These are phyloP conservation scores for Phytopythium boreale DNA, from an alignment of 352 stramenopile genomes.

Conservation along the genomic window DNA sequence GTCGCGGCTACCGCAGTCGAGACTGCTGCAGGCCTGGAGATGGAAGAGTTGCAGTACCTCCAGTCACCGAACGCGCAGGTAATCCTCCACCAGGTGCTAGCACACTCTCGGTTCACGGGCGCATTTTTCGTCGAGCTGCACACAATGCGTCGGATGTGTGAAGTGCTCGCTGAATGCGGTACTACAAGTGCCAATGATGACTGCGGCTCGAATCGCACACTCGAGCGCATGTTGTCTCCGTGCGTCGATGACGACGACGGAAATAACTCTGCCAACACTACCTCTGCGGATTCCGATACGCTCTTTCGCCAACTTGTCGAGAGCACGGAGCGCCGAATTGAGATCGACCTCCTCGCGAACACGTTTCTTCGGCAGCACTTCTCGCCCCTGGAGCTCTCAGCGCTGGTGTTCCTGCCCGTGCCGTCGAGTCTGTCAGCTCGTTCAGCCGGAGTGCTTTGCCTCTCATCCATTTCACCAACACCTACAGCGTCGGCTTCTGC, in stretches of 20 bases:
- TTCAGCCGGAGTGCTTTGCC: constrained; percentile 41
- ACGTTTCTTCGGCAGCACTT: constrained; percentile 13
- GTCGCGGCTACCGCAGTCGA: neutral
- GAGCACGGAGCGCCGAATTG: constrained; percentile 27
- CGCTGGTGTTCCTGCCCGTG: constrained; percentile 48
- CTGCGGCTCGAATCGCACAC: neutral
- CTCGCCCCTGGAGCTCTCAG: constrained; percentile 15
- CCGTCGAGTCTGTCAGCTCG: constrained; percentile 30
- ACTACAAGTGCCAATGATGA: neutral
- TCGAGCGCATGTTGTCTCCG: neutral
- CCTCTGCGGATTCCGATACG: neutral
- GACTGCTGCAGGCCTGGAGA: neutral
- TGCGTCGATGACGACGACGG: neutral
- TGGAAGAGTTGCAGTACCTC: constrained; percentile 2
- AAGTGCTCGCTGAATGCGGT: constrained; percentile 1
- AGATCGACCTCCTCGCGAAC: constrained; percentile 42
- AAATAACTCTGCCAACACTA: neutral
- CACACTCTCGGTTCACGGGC: constrained; percentile 6
- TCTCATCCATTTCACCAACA: constrained; percentile 18
- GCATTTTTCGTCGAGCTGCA: constrained; percentile 8
- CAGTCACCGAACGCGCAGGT: constrained; percentile 10
- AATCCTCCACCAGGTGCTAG: constrained; percentile 1
- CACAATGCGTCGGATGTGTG: constrained; percentile 1
- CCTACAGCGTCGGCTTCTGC: constrained; percentile 8
- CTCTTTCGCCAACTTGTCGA: constrained; percentile 40